These are phyloP conservation scores for Pseudozyma flocculosa DNA, from an alignment of 1,284 basidiomycete genomes.

Conservation along the genomic window DNA sequence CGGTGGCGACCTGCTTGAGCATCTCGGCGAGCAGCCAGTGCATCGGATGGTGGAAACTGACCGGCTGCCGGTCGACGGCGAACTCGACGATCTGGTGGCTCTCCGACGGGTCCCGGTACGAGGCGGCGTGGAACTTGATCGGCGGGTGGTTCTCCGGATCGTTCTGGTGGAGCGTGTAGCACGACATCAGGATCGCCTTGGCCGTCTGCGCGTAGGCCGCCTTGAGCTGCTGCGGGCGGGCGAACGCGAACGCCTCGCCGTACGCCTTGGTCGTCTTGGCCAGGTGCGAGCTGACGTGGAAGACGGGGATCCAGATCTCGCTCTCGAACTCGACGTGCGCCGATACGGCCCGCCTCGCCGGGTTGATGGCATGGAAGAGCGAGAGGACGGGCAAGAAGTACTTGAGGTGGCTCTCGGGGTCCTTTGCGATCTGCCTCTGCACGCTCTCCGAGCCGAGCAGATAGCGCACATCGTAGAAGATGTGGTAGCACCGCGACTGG, in stretches of 20 bases:
- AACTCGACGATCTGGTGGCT: slow-evolving; percentile 67
- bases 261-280: slow-evolving; percentile 49
- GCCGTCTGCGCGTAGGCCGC: slow-evolving; percentile 71
- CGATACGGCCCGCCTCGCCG: slow-evolving; percentile 44
- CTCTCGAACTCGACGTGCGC: slow-evolving; percentile 56
- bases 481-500: slow-evolving; percentile 49
- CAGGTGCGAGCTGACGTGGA: slow-evolving; percentile 53
- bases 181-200: slow-evolving; percentile 64
- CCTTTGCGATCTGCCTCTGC: slow-evolving; percentile 40
- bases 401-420: slow-evolving; percentile 16
- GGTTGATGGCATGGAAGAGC: slow-evolving; percentile 51
- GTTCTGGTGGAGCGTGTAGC: slow-evolving; percentile 18
- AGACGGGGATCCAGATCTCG: slow-evolving; percentile 55
- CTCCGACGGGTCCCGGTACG: slow-evolving; percentile 64
- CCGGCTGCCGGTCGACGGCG: slow-evolving; percentile 41
- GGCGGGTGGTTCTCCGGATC: slow-evolving; percentile 67
- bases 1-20: slow-evolving; percentile 64
- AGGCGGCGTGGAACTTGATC: slow-evolving; percentile 60
- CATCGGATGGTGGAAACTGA: slow-evolving; percentile 88
- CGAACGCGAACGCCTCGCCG: slow-evolving; percentile 57
- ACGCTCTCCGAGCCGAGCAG: slow-evolving; percentile 50
- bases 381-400: slow-evolving; percentile 48
- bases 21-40: slow-evolving; percentile 90
- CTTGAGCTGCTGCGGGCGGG: slow-evolving; percentile 67
- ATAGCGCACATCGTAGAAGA: slow-evolving; percentile 55